Evolutionary conservation across 179 eudicot species (phyloP).

Genomic region (Gypsophila paniculata): DNA sequence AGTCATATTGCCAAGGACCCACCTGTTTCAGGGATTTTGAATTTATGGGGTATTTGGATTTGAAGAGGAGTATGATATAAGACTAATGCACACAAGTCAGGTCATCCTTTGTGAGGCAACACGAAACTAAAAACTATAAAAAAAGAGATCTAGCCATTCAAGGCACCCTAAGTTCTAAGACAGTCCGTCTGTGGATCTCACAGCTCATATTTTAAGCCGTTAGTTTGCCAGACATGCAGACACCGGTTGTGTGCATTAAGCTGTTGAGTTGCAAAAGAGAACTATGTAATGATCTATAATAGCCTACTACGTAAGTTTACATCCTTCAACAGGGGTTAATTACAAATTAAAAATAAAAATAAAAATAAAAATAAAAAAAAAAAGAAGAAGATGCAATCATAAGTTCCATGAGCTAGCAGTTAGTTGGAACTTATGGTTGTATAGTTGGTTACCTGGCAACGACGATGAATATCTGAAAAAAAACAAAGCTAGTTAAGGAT

Average conservation of each 20-base stretch:
- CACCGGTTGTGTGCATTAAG: neutral
- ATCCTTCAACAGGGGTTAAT: conserved; percentile 12
- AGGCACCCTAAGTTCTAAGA: conserved; percentile 5
- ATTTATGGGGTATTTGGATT: too few species aligned
- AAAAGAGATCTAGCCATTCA: neutral
- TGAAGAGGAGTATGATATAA: neutral
- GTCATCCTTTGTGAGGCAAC: neutral
- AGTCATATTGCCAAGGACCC: neutral
- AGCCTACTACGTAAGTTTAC: neutral
- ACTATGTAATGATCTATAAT: neutral
- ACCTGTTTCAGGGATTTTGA: too few species aligned
- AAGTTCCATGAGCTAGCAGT: neutral
- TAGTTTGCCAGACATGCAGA: neutral
- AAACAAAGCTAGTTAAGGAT: conserved; percentile 51
- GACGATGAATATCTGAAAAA: conserved; percentile 68
- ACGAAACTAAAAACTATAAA: neutral
- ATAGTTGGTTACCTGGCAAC: conserved; percentile 73
- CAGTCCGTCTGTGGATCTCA: neutral
- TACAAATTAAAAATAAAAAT: too few species aligned
- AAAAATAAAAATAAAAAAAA: too few species aligned
- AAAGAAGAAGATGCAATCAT: conserved; percentile 9
- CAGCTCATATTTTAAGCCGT: neutral
- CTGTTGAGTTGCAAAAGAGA: conserved; percentile 8
- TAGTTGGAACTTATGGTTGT: too few species aligned
- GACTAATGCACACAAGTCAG: neutral